Base-by-base conservation (phyloP, 306 rosid species). In the Citrullus mucosospermus region DNA sequence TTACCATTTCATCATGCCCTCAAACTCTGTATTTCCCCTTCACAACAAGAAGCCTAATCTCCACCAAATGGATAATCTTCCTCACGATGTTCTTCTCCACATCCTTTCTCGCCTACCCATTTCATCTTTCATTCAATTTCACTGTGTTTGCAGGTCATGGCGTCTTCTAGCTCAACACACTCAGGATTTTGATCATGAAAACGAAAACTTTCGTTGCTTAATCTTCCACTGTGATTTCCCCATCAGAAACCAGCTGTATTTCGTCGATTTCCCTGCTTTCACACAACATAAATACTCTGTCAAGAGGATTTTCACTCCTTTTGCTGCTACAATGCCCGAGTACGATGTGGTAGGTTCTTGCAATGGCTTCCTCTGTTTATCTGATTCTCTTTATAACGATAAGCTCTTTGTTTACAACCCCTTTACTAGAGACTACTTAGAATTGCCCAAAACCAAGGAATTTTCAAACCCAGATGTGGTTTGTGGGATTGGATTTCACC, bases 161-260 rank as follows among this genome's bases (percentile, higher is more conserved):
- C 78, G 78, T 1, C 36, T 56, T 5, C 38, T 81, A 8, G 74
- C 81, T 5, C 78, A 61, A 81, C 67, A 76, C 65, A 80, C 71
- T 51, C 41, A 46, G 39, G 18, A 68, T 69, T 48, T 74, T 36
- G 8, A 68, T 2, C 6, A 5, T 62, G 3, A 50, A 17, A 43
- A 48, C 15, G 73, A 63, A 7, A 58, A 57, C 48, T 67, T 66
- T 2, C 84, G 46, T 2, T 81, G 86, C 78, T 81, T 87, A 16
- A 83, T 85, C 77, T 76, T 87, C 48, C 88, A 87, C 82, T 82
- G 83, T 10, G 86, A 85, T 77, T 30, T 20, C 41, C 88, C 86
- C 67, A 80, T 85, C 30, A 81, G 78, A 58, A 87, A 85, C 65
- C 83, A 82, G 13, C 80, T 87, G 6, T 84, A 66, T 77, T 84